phyloP scores from a whole-genome alignment of 2,329 filamentous ascomycete species.

The Fusarium pseudocircinatum region DNA sequence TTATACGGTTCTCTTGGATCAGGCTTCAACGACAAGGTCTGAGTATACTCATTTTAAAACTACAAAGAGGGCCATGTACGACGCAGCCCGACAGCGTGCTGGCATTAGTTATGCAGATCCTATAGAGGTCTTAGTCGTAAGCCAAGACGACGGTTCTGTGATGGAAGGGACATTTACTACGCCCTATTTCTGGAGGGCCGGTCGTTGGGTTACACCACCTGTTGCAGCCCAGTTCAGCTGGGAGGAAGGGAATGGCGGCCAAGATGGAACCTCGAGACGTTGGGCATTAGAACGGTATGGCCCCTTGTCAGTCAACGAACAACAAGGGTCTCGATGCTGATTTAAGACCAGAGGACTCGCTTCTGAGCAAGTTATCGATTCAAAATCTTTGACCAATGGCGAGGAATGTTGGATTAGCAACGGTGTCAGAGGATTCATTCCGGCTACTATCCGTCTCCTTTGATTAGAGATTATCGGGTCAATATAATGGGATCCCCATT shows the following conservation, averaged over 20 bases:
- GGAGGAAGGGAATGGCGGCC: slow-evolving; percentile 72
- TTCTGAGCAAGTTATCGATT: slow-evolving; percentile 70
- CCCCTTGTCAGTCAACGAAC: neutral
- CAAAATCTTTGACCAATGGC: slow-evolving; percentile 70
- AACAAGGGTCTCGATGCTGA: neutral
- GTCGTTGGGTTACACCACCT: slow-evolving; percentile 82
- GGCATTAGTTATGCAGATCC: slow-evolving; percentile 60
- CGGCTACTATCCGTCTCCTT: slow-evolving; percentile 52
- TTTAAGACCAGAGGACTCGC: slow-evolving; percentile 63
- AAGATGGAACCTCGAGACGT: slow-evolving; percentile 81
- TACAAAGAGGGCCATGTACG: slow-evolving; percentile 76
- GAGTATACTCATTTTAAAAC: slow-evolving; percentile 90
- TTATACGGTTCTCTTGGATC: slow-evolving; percentile 59
- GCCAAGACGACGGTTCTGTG: slow-evolving; percentile 66
- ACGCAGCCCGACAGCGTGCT: slow-evolving; percentile 71
- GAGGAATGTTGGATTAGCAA: slow-evolving; percentile 92
- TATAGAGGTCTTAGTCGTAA: slow-evolving; percentile 81
- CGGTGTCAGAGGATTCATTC: slow-evolving; percentile 81
- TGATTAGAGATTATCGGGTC: neutral
- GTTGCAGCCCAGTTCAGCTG: slow-evolving; percentile 55
- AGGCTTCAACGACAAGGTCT: slow-evolving; percentile 53
- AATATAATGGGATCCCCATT: neutral
- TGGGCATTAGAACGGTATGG: slow-evolving; percentile 79
- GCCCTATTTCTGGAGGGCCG: slow-evolving; percentile 79
- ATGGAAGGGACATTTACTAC: slow-evolving; percentile 90